These are phyloP conservation scores for Fusarium coffeatum DNA, from an alignment of 2,329 filamentous ascomycete genomes.

Conservation along the genomic window DNA sequence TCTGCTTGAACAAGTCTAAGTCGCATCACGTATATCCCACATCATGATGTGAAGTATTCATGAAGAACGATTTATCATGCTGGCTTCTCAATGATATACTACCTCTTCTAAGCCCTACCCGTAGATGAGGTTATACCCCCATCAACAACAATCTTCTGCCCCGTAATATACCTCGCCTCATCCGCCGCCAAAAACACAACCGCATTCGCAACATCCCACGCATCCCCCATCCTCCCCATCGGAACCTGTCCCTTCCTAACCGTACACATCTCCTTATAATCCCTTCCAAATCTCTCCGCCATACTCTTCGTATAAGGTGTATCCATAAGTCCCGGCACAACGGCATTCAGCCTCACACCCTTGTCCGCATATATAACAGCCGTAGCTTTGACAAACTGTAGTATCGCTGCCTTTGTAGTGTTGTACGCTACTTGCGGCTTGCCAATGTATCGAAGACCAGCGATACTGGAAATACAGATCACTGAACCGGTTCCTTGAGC, in stretches of 20 bases:
- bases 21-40: too few species aligned
- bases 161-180: slow-evolving; percentile 70
- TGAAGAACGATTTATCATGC: too few species aligned
- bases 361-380: slow-evolving; percentile 62
- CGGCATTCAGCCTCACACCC: slow-evolving; percentile 63
- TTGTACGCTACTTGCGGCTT: slow-evolving; percentile 66
- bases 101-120: slow-evolving; percentile 40
- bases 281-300: slow-evolving; percentile 59
- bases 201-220: slow-evolving; percentile 69
- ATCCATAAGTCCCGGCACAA: slow-evolving; percentile 68
- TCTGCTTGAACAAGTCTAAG: background rate
- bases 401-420: slow-evolving; percentile 62
- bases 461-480: slow-evolving; percentile 63
- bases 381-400: slow-evolving; percentile 62
- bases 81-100: too few species aligned
- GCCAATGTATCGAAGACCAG: slow-evolving; percentile 62
- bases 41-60: too few species aligned
- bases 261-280: slow-evolving; percentile 62
- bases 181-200: slow-evolving; percentile 68
- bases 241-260: slow-evolving; percentile 68
- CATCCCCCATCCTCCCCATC: slow-evolving; percentile 68
- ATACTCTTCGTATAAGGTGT: slow-evolving; percentile 62
- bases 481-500: slow-evolving; percentile 57
- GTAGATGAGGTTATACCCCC: slow-evolving; percentile 58
- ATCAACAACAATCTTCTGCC: slow-evolving; percentile 63